Evolutionary conservation across 2,329 filamentous ascomycete genomes (phyloP), one percentile per base, ranked within the genome.

Genomic region (Sporothrix euskadiensis): DNA sequence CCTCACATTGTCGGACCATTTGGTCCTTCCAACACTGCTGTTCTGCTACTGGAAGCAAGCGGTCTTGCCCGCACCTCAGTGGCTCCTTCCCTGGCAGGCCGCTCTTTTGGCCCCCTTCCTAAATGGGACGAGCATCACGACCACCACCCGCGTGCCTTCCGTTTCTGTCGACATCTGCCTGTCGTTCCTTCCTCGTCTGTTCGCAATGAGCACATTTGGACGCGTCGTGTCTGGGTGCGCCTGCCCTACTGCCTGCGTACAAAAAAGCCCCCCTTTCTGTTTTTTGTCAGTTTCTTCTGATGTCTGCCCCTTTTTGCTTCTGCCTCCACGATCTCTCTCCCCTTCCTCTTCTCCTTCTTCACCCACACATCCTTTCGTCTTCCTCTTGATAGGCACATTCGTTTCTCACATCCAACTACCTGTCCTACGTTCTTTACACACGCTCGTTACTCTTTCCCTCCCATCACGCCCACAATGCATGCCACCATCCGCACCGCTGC

Each of bases 91-190:
- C 35, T 35, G 1, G 4, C 1, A 5, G 35, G 35, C 32, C 9
- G 7, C 16, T 14, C 47, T 22, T 41, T 35, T 35, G 35, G 35
- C 3, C 19, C 39, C 72, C 66, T 73, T 73, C 72, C 72, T 39
- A 19, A 22, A 57, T 16, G 30, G 57, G 66, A 56, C n/a, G n/a
- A 4, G 9, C 66, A 69, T 66, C 72, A 22, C 32, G 41, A 57
- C 19, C 39, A 26, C 57, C 56, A 14, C 52, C 16, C 73, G 69
- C 69, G 73, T 59, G 14, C 69, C 69, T 68, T 71, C 68, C 59
- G 0, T 54, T 16, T 57, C 10, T 8, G 39, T 56, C 16, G 56
- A 22, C 44, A 19, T 66, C 6, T 47, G n/a, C n/a, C 8, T n/a
- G 7, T 63, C 71, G 65, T 54, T 14, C 63, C 52, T 73, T 69